phyloP scores from a whole-genome alignment of 441 rosid species.

The Metrosideros polymorpha region DNA sequence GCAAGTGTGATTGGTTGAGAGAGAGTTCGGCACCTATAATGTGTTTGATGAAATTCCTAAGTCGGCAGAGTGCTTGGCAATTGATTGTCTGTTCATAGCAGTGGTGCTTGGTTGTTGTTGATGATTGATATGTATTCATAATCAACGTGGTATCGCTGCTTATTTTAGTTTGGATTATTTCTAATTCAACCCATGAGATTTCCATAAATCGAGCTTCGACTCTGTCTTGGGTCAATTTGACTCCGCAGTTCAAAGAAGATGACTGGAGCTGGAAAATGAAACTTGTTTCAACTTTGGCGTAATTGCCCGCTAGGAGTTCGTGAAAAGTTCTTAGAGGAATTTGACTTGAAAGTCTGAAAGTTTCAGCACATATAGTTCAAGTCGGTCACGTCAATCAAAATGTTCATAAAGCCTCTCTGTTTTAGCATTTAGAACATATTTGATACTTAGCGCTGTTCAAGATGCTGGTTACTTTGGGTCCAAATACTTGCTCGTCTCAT shows the following conservation, averaged over 20 bases:
- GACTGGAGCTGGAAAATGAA: not conserved
- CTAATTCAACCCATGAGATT: rapidly evolving
- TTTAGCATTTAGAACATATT: not conserved
- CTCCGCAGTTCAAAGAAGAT: not conserved
- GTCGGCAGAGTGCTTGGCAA: rapidly evolving
- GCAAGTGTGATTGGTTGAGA: not conserved
- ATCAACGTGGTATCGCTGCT: rapidly evolving
- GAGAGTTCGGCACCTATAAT: rapidly evolving
- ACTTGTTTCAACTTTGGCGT: not conserved
- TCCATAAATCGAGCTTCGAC: not conserved
- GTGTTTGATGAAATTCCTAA: not conserved
- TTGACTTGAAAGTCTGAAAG: not conserved
- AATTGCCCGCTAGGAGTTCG: not conserved
- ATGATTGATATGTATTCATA: not conserved
- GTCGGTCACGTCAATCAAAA: not conserved
- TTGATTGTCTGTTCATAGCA: not conserved
- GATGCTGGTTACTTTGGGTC: not conserved
- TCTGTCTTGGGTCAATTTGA: not conserved
- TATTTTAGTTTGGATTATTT: not conserved
- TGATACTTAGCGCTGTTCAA: not conserved
- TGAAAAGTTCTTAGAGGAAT: not conserved
- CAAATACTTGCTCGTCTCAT: not conserved
- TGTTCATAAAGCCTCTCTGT: not conserved
- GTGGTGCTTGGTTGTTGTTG: not conserved
- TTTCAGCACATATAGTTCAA: not conserved